Base-by-base conservation (phyloP, 331 rosid genomes). In the Saraca asoca region DNA sequence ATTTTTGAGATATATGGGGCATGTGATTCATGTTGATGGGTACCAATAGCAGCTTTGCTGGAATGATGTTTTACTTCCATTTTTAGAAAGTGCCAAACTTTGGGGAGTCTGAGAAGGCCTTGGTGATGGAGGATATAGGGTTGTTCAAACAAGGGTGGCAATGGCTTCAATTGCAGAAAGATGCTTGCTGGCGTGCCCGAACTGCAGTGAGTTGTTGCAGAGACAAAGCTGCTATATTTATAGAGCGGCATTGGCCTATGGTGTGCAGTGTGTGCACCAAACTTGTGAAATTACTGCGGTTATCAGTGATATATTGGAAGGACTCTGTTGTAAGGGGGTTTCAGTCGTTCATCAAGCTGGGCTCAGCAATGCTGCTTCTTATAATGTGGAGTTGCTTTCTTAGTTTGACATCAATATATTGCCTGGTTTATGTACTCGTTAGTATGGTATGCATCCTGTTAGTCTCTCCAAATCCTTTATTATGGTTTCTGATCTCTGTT, bases 301-400 rank as follows among this genome's bases (percentile, higher is more conserved):
- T 83, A 42, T 75, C 80, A 35, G 45, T 86, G 80, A 37, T 66
- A 64, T 88, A 80, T 61, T 94, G 97, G 99, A 74, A 75, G 82
- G 79, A 88, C 51, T 86, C 93, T 70, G 64, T 83, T 59, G 0
- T 83, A 7, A 90, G 91, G 83, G 99, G 99, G 37, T 81, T 86
- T 61, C 80, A 71, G 54, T 94, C 99, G 7, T 80, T 83, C 66
- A 37, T 83, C 31, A 81, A 63, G 45, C 78, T 94, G 44, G 96
- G 91, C 68, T 75, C 96, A 11, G 96, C 90, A 3, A 86, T 89
- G 64, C 81, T 86, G 64, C 83, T 94, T 55, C 95, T 94, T 63
- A 94, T 86, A 39, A 90, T 88, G 89, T 94, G 99, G 99, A 85
- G 99, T 78, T 88, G 85, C 79, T 82, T 94, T 68, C 97, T 94